These are phyloP conservation scores for Ichthyophthirius multifiliis DNA, from an alignment of 169 alveolate species.

Conservation along the genomic window DNA sequence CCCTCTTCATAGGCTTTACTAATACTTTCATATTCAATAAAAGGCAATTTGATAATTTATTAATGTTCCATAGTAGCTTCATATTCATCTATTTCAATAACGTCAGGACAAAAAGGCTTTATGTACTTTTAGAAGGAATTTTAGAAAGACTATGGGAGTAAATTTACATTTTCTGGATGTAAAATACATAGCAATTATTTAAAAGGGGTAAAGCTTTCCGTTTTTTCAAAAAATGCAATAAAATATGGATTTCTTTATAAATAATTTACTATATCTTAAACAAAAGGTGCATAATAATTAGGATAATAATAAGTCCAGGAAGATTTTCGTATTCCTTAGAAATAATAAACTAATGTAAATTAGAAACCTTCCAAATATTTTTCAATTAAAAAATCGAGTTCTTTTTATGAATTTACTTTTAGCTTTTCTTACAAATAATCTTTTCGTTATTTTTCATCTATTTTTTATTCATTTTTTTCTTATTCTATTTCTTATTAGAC, in stretches of 20 bases:
- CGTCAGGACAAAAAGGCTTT: slow-evolving; percentile 12
- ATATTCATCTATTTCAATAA: slow-evolving; percentile 29
- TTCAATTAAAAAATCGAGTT: slow-evolving; percentile 66
- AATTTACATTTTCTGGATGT: slow-evolving; percentile 92
- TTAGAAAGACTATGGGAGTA: slow-evolving; percentile 86
- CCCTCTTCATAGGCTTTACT: too few species aligned
- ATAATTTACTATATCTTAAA: slow-evolving; percentile 85
- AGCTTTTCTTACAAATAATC: slow-evolving; percentile 19
- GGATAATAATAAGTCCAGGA: slow-evolving; percentile 99
- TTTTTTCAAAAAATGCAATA: slow-evolving; percentile 54
- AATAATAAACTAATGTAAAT: slow-evolving; percentile 92
- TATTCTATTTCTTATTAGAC: background rate
- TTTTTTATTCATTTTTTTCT: slow-evolving; percentile 23
- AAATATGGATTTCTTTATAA: background rate
- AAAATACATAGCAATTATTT: slow-evolving; percentile 96
- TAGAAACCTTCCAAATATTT: slow-evolving; percentile 95
- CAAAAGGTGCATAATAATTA: slow-evolving; percentile 98
- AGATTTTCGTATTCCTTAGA: slow-evolving; percentile 88
- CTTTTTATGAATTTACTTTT: slow-evolving; percentile 61
- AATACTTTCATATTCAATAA: too few species aligned
- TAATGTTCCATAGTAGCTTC: slow-evolving; percentile 33
- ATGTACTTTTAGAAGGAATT: background rate
- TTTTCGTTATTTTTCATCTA: background rate
- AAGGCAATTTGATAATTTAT: slow-evolving; percentile 25
- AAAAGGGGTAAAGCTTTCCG: slow-evolving; percentile 95